These are phyloP conservation scores for Rhodotorula mucilaginosa DNA, from an alignment of 1,284 basidiomycete species.

Conservation along the genomic window DNA sequence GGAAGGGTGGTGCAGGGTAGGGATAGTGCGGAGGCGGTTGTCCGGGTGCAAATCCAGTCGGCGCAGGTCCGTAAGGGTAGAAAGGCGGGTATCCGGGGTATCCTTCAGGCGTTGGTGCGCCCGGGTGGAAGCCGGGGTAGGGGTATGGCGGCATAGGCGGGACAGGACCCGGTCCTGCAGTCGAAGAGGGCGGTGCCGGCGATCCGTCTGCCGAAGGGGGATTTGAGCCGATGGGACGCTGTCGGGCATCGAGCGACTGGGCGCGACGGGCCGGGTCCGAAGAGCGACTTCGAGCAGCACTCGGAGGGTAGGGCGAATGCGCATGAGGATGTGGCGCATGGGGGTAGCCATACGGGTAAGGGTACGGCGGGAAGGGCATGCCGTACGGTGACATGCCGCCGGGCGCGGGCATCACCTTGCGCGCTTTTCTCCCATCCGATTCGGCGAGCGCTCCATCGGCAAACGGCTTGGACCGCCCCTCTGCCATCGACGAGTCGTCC, in stretches of 20 bases:
- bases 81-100: conserved; percentile 27
- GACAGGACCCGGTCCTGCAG: conserved; percentile 7
- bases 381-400: conserved; percentile 25
- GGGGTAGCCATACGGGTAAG: conserved; percentile 27
- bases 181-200: neutral
- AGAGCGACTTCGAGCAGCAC: conserved; percentile 31
- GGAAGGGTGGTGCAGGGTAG: conserved; percentile 17
- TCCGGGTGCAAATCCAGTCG: conserved; percentile 22
- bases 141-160: conserved; percentile 17
- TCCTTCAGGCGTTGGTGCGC: conserved; percentile 28
- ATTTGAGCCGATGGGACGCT: conserved; percentile 3
- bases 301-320: conserved; percentile 37
- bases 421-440: conserved; percentile 25
- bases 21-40: conserved; percentile 20
- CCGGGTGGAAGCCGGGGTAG: conserved; percentile 31
- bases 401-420: conserved; percentile 23
- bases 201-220: conserved; percentile 10
- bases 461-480: conserved; percentile 27
- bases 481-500: conserved; percentile 25
- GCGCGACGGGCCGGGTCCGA: conserved; percentile 27
- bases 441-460: conserved; percentile 21
- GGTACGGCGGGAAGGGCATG: conserved; percentile 33
- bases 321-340: conserved; percentile 30
- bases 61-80: conserved; percentile 29
- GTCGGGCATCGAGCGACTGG: conserved; percentile 30